phyloP scores from a whole-genome alignment of 352 stramenopile species.

The Pythium monospermum region DNA sequence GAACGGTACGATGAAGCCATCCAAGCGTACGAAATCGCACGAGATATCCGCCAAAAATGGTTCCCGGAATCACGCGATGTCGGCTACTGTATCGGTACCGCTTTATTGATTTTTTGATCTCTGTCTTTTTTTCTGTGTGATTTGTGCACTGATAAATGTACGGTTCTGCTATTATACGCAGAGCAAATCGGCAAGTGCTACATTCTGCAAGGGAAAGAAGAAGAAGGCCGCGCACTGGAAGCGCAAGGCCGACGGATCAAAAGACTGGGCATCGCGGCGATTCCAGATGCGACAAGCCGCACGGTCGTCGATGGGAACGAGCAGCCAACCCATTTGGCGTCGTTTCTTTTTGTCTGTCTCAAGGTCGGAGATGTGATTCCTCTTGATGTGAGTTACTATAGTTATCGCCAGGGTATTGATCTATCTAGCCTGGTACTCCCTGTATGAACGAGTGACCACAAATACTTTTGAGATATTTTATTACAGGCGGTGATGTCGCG shows the following conservation, averaged over 20 bases:
- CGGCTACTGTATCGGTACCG: constrained; percentile 61
- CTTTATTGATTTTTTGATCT: too few species aligned
- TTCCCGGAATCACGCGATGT: constrained; percentile 70
- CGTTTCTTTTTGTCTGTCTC: constrained; percentile 4
- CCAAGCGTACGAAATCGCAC: constrained; percentile 43
- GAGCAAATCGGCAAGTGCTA: constrained; percentile 80
- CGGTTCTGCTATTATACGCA: constrained; percentile 20
- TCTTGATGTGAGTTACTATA: constrained; percentile 4
- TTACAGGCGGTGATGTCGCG: constrained; percentile 30
- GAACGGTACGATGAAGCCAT: constrained; percentile 63
- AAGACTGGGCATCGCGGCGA: constrained; percentile 22
- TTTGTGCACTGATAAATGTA: too few species aligned
- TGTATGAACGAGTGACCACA: background rate
- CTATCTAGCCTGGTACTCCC: too few species aligned
- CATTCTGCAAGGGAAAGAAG: constrained; percentile 39
- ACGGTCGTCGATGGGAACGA: background rate
- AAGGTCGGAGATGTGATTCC: constrained; percentile 16
- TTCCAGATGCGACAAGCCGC: constrained; percentile 11
- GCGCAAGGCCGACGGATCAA: constrained; percentile 59
- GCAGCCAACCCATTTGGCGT: background rate
- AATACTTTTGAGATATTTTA: background rate
- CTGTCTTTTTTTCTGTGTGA: too few species aligned
- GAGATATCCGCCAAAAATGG: constrained; percentile 63
- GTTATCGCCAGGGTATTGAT: background rate
- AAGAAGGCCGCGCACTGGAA: constrained; percentile 44